phyloP scores from a whole-genome alignment of 2,329 filamentous ascomycete species.

The Rugonectria rugulosa region DNA sequence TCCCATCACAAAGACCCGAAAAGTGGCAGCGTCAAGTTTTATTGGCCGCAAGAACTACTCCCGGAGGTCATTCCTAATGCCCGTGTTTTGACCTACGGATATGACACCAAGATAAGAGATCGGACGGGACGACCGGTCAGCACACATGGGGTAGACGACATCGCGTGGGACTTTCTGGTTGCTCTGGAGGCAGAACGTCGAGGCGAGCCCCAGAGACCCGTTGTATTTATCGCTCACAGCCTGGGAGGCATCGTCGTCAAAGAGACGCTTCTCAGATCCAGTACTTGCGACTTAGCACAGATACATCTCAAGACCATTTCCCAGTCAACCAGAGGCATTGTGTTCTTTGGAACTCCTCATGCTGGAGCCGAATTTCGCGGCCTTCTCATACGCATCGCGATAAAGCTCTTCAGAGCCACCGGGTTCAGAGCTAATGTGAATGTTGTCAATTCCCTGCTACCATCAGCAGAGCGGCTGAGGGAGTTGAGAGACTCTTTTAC shows the following conservation, averaged over 20 bases:
- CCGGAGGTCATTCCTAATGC: conserved; percentile 30
- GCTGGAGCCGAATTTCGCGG: conserved; percentile 41
- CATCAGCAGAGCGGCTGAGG: too few relatives aligned
- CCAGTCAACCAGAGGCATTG: conserved; percentile 34
- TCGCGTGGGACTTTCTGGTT: conserved; percentile 44
- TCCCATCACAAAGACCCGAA: too few relatives aligned
- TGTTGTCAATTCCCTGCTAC: conserved; percentile 41
- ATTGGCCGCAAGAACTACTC: conserved; percentile 37
- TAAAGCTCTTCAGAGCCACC: too few relatives aligned
- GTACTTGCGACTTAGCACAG: conserved; percentile 18
- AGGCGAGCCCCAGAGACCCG: conserved; percentile 29
- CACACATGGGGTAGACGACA: conserved; percentile 42
- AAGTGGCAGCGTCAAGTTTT: background rate
- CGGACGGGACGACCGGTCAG: conserved; percentile 31
- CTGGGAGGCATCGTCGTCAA: conserved; percentile 46
- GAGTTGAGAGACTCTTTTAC: too few relatives aligned
- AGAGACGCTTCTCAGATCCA: conserved; percentile 37
- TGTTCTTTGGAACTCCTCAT: conserved; percentile 47
- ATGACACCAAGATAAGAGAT: conserved; percentile 41
- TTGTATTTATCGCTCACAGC: conserved; percentile 45
- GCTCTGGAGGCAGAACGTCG: conserved; percentile 42
- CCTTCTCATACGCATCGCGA: too few relatives aligned
- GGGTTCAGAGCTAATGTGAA: too few relatives aligned
- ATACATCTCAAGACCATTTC: conserved; percentile 42
- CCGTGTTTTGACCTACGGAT: conserved; percentile 41